Percentiles rank a stretch among this genome's conserved stretches.
Conservation (phyloP, 2,329 filamentous ascomycete genomes). For the Trematosphaeria pertusa region DNA sequence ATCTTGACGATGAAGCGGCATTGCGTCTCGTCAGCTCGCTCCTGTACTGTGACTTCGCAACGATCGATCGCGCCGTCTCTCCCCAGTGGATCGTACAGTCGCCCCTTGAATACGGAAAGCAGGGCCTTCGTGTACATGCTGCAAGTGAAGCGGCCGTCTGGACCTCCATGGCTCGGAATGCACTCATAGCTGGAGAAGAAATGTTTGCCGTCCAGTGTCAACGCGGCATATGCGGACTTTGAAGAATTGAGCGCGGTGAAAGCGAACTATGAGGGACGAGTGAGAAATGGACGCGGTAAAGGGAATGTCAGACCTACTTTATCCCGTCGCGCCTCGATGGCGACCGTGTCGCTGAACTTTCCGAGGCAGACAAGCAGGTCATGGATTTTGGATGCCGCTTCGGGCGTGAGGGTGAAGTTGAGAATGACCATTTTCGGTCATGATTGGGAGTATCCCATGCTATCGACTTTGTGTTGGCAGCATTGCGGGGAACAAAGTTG, state of each 20-base stretch:
- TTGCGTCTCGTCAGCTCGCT: slow-evolving; percentile 69
- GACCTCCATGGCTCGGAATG: slow-evolving; percentile 47
- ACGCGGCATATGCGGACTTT: slow-evolving; percentile 79
- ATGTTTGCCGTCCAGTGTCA: slow-evolving; percentile 69
- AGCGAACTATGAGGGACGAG: slow-evolving; percentile 59
- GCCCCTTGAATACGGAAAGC: slow-evolving; percentile 75
- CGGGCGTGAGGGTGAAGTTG: slow-evolving; percentile 75
- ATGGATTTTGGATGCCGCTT: slow-evolving; percentile 73
- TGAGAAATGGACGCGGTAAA: slow-evolving; percentile 25
- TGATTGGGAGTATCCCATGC: slow-evolving; percentile 6
- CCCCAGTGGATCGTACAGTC: slow-evolving; percentile 68
- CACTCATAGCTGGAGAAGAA: slow-evolving; percentile 80
- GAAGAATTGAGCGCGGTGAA: slow-evolving; percentile 80
- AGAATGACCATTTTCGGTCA: slow-evolving; percentile 56
- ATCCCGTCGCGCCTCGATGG: slow-evolving; percentile 73
- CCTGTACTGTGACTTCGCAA: slow-evolving; percentile 77
- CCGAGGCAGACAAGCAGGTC: slow-evolving; percentile 76
- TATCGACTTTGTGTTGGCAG: background rate
- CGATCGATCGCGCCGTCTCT: slow-evolving; percentile 74
- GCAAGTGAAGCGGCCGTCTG: slow-evolving; percentile 70
- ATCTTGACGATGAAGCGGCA: slow-evolving; percentile 79
- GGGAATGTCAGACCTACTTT: slow-evolving; percentile 56
- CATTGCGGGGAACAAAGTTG: slow-evolving; percentile 12
- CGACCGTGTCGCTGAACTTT: slow-evolving; percentile 82
- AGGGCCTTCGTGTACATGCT: slow-evolving; percentile 74